Base-by-base conservation (phyloP, 192 early-diverging fungal genomes). In the Gorgonomyces haynaldii region DNA sequence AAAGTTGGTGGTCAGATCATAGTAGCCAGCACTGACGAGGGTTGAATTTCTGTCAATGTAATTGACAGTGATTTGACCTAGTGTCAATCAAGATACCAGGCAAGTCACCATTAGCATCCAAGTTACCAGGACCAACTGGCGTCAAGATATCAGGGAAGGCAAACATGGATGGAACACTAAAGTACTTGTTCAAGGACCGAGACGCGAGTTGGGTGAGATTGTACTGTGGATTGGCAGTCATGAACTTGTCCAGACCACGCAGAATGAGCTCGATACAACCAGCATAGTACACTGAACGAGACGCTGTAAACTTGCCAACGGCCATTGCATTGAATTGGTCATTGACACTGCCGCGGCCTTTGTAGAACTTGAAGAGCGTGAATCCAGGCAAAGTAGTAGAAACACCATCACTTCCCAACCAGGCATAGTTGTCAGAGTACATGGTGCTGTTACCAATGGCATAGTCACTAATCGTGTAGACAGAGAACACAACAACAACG, bases 21-120 rank as follows among this genome's bases (percentile, higher is more conserved):
- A 13, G 20, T 20, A 49, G 21, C 24, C 45, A 17, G 46, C 46
- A 49, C 46, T 10, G 4, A 1, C 3, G 29, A 20, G 3, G 46
- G 46, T 1, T 37, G 16, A 25, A 49, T 9, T 16, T 12, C 32
- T 15, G 32, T 34, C 32, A 15, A 15, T 34, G 10, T 34, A 12
- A 0, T 12, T 34, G 32, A 12, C 15, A 9, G 10, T 12, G 32
- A 34, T 34, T 34, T 34, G 10, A 34, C 19, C 13, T 36, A 36
- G 0, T 15, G 10, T 29, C 45, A 31, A 9, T 20, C 24, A 34
- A 34, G 32, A 12, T 34, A n/a, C 46, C 46, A 23, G 8, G 19
- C 21, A 21, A 4, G 22, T 49, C 46, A 9, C 46, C 46, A 38
- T 49, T 49, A n/a, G 22, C 13, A 38, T 49, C 46, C 20, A 36